Base-by-base conservation (phyloP, 1,284 basidiomycete species). In the Megacollybia platyphylla region DNA sequence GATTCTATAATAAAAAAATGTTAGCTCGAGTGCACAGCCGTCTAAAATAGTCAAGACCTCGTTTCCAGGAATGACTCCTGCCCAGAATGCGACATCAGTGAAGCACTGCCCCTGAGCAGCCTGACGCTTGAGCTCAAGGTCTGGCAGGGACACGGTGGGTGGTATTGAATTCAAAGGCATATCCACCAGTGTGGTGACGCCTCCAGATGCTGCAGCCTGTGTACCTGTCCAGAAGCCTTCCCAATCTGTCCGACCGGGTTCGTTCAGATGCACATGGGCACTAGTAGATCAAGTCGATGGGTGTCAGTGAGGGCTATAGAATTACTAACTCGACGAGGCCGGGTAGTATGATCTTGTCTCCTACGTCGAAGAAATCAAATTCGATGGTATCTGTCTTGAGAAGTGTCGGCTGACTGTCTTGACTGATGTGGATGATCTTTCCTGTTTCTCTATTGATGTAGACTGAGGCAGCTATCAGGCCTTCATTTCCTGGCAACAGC, bases 151-250 rank as follows among this genome's bases (percentile, higher is more conserved):
- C 1, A 88, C 93, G 0, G 92, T 96, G 0, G 92, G 90, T 0
- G 92, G 92, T 44, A 96, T 88, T 3, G 89, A 92, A 61, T 96
- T 96, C 44, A 96, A 67, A 1, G 92, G 92, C 92, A 96, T 96
- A 61, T 96, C 92, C 28, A 96, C 80, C 34, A 96, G 65, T 1
- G 88, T 89, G 4, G 92, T 96, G 20, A 96, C 77, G 7, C 92
- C 92, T 13, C 92, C 92, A 1, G 87, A 84, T 1, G 80, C 75
- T 1, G 92, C 92, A 13, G 92, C 92, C 45, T 71, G 64, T 0
- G 92, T 96, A 6, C 91, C 92, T 0, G 89, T 89, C 61, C 71
- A 78, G 58, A 96, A 96, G 0, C 92, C 92, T 57, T 97, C 92
- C 92, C 92, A 96, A 47, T 83, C 79, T 2, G 87, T 88, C 10